Percentiles rank a stretch among this genome's conserved stretches.
These are phyloP conservation scores for Mollisiaceae sp. DNA, from an alignment of 2,329 filamentous ascomycete species.

Conservation along the genomic window DNA sequence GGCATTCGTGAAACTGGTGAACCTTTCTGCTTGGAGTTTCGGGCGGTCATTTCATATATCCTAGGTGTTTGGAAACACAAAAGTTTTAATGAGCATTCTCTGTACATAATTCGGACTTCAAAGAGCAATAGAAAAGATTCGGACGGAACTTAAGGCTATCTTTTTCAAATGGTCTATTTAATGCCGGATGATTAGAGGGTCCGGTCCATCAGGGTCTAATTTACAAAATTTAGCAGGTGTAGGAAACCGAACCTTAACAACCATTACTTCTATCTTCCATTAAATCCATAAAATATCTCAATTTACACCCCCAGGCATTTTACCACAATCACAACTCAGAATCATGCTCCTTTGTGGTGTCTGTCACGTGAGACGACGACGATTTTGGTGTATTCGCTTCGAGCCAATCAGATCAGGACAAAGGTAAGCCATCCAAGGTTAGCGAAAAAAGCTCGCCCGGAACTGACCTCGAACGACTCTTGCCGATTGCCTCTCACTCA, in stretches of 20 bases:
- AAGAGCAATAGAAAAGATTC: not conserved
- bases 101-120: slow-evolving; percentile 8
- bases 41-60: slow-evolving; percentile 10
- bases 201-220: not conserved
- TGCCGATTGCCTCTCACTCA: slow-evolving; percentile 29
- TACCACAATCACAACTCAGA: not conserved
- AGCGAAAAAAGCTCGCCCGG: slow-evolving; percentile 15
- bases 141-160: not conserved
- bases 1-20: slow-evolving; percentile 24
- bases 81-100: slow-evolving; percentile 12
- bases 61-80: not conserved
- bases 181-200: not conserved
- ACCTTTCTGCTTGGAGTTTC: slow-evolving; percentile 15
- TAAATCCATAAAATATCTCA: not conserved
- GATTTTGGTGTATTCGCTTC: not conserved
- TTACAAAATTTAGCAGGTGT: no score
- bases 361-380: slow-evolving; percentile 8
- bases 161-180: not conserved
- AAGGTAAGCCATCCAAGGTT: slow-evolving; percentile 4
- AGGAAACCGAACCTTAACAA: no score
- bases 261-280: no score
- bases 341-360: not conserved
- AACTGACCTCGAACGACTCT: slow-evolving; percentile 30
- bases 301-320: not conserved
- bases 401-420: slow-evolving; percentile 2